A percentile compares a stretch with the other conserved stretches of the same genome.
Evolutionary conservation across 306 rosid genomes (phyloP).

Genomic region (Cucumis melo): DNA sequence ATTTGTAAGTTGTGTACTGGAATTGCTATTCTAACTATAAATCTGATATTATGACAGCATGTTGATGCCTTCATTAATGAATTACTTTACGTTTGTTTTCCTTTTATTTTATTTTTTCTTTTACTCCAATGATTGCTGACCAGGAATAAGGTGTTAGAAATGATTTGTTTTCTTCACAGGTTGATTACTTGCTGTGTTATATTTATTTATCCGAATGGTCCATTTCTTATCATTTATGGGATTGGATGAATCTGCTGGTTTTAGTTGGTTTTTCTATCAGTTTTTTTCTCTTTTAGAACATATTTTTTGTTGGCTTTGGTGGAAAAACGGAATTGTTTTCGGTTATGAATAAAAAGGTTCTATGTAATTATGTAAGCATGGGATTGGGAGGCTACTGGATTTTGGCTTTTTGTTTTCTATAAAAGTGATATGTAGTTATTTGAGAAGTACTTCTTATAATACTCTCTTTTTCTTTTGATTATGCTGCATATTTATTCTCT

Average conservation of each 20-base stretch:
- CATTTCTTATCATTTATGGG: not conserved
- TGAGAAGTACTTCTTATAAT: not conserved
- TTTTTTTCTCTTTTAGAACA: not conserved
- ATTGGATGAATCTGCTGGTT: not conserved
- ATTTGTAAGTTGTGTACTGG: slow-evolving; percentile 3
- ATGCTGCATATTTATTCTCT: not conserved
- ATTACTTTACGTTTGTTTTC: slow-evolving; percentile 12
- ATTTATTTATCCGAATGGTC: not conserved
- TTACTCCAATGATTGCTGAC: not conserved
- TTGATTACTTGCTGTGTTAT: not conserved
- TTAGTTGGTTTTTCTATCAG: not conserved
- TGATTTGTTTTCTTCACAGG: not conserved
- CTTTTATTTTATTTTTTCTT: not conserved
- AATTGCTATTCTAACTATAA: slow-evolving; percentile 4
- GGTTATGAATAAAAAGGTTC: not conserved
- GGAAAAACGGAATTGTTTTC: not conserved
- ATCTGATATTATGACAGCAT: slow-evolving; percentile 11
- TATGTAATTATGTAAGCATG: not conserved
- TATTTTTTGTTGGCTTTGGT: not conserved
- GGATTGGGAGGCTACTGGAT: not conserved
- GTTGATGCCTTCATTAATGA: slow-evolving; percentile 3
- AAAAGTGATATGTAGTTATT: not conserved
- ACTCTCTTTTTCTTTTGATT: not conserved
- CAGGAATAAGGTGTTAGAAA: slow-evolving; percentile 1
- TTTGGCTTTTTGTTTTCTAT: not conserved